Evolutionary conservation across 2,329 filamentous ascomycete genomes (phyloP).

Genomic region (Gaeumannomyces tritici): DNA sequence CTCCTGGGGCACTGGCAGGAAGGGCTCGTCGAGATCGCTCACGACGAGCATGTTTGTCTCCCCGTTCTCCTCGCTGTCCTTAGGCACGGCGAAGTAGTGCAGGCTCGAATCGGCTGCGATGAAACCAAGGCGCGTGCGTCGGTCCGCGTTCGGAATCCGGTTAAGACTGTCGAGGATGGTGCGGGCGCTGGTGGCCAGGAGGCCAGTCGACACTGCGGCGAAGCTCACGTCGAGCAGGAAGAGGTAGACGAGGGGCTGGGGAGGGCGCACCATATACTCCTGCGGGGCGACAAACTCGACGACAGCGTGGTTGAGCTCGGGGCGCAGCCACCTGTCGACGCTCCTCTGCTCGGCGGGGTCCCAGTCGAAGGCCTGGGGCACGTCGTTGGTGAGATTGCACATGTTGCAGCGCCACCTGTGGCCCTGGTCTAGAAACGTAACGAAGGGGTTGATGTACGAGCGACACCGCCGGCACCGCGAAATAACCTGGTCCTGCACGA

Average conservation of each 20-base stretch:
- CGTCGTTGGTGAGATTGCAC: constrained; percentile 97
- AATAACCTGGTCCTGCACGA: constrained; percentile 95
- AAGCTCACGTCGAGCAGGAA: constrained; percentile 96
- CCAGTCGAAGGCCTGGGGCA: constrained; percentile 99
- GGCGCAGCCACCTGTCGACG: constrained; percentile 82
- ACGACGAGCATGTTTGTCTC: constrained; percentile 90
- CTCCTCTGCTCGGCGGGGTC: constrained; percentile 85
- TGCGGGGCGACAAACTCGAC: constrained; percentile 97
- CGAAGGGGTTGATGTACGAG: constrained; percentile 96
- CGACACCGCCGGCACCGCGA: constrained; percentile 91
- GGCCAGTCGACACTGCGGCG: constrained; percentile 76
- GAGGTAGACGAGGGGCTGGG: constrained; percentile 88
- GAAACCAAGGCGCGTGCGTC: constrained; percentile 85
- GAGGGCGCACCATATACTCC: constrained; percentile 98
- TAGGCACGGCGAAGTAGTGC: constrained; percentile 92
- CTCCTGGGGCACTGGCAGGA: constrained; percentile 87
- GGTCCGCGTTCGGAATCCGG: constrained; percentile 95
- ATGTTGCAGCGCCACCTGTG: constrained; percentile 99
- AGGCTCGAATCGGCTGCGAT: constrained; percentile 90
- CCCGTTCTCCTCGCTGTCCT: constrained; percentile 73
- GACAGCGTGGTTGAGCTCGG: constrained; percentile 91
- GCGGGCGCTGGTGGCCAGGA: constrained; percentile 83
- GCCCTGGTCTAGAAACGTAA: constrained; percentile 91
- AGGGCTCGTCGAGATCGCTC: constrained; percentile 91
- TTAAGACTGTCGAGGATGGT: constrained; percentile 93